phyloP scores from a whole-genome alignment of 176 grass and related monocot genomes.

The Bothriochloa decipiens region DNA sequence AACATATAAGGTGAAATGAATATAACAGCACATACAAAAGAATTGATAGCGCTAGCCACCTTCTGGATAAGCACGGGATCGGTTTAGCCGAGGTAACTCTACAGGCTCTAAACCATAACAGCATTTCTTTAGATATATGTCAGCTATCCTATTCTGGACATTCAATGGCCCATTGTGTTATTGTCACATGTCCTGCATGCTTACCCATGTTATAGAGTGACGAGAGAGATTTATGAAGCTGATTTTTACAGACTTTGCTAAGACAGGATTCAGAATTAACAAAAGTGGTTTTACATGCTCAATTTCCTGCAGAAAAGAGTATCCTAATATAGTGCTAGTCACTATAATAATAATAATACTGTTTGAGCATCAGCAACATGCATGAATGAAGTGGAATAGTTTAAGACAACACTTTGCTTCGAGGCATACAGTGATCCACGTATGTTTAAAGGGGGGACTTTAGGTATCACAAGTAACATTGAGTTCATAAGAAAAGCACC shows the following conservation, averaged over 20 bases:
- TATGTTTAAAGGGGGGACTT: constrained; percentile 13
- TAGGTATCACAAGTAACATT: neutral
- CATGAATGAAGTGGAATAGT: neutral
- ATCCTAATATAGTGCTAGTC: neutral
- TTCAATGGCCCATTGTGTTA: neutral
- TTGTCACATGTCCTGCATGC: neutral
- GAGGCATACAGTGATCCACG: neutral
- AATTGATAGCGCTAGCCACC: neutral
- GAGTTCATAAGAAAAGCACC: neutral
- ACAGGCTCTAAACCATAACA: neutral
- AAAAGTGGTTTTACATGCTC: neutral
- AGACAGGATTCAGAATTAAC: neutral
- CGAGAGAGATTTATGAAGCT: neutral
- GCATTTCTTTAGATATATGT: neutral
- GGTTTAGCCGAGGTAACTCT: neutral
- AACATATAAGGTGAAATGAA: constrained; percentile 2
- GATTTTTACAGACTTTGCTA: neutral
- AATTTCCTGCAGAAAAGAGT: neutral
- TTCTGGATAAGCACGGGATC: neutral
- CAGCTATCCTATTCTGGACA: neutral
- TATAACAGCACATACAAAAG: neutral
- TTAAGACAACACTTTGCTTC: constrained; percentile 4
- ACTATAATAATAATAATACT: neutral
- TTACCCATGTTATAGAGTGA: neutral
- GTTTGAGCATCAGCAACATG: neutral